phyloP scores from a whole-genome alignment of 495 filamentous ascomycete genomes.

The Lophium mytilinum region DNA sequence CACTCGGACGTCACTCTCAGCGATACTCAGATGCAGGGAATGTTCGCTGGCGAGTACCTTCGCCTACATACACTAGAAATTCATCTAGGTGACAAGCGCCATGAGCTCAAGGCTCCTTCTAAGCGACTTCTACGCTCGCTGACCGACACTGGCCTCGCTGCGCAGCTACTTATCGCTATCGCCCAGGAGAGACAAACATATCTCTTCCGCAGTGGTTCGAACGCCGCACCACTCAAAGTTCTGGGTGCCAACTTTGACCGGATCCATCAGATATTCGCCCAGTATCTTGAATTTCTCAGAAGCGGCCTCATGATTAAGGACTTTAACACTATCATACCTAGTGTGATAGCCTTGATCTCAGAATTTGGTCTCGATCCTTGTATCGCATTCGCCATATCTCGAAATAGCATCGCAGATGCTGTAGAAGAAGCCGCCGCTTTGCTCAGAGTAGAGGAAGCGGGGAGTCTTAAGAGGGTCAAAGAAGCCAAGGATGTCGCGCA shows the following conservation, averaged over 20 bases:
- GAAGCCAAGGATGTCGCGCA: not conserved
- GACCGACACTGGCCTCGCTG: constrained; percentile 60
- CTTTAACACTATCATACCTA: constrained; percentile 76
- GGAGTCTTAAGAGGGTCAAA: constrained; percentile 25
- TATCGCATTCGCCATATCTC: constrained; percentile 80
- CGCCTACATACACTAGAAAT: constrained; percentile 69
- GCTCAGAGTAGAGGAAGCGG: constrained; percentile 27
- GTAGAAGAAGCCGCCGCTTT: constrained; percentile 36
- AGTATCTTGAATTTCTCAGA: constrained; percentile 83
- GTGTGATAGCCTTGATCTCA: constrained; percentile 58
- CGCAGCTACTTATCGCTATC: constrained; percentile 75
- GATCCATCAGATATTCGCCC: constrained; percentile 71
- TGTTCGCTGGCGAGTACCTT: constrained; percentile 77
- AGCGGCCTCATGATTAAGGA: constrained; percentile 67
- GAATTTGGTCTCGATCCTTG: constrained; percentile 75
- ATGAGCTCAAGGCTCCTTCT: constrained; percentile 57
- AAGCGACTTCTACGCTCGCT: constrained; percentile 72
- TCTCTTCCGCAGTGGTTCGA: constrained; percentile 59
- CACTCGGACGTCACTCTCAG: constrained; percentile 77
- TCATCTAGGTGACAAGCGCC: constrained; percentile 64
- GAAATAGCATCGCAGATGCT: constrained; percentile 55
- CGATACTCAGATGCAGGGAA: constrained; percentile 72
- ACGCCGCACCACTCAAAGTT: constrained; percentile 67
- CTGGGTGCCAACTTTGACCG: constrained; percentile 82
- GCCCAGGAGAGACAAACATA: constrained; percentile 80